phyloP scores from a whole-genome alignment of 148 eudicot species.

The Gaultheria prostrata region DNA sequence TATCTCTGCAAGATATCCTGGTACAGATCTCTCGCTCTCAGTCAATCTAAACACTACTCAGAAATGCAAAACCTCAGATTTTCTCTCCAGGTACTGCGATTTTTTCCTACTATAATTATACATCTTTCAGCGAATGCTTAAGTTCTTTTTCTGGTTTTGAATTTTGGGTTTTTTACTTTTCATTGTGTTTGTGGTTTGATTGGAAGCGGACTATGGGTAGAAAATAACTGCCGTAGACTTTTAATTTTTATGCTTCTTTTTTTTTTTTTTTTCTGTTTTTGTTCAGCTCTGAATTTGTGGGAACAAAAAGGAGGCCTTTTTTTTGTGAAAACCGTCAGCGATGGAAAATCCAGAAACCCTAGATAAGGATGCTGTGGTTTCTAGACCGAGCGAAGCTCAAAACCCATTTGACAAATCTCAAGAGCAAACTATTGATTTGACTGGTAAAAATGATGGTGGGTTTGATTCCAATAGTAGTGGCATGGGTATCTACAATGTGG shows the following conservation, averaged over 20 bases:
- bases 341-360: constrained; percentile 32
- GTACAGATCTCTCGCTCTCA: neutral
- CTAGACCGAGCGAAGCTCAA: constrained; percentile 10
- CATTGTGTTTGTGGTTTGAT: neutral
- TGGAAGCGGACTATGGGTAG: neutral
- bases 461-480: neutral
- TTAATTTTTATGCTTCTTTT: neutral
- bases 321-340: constrained; percentile 18
- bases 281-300: constrained; percentile 14
- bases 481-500: constrained; percentile 4
- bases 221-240: neutral
- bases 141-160: neutral
- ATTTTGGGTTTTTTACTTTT: neutral
- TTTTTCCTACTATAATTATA: neutral
- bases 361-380: constrained; percentile 22
- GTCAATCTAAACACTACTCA: neutral
- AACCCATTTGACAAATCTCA: constrained; percentile 23
- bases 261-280: neutral
- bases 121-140: neutral
- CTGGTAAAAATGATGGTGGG: constrained; percentile 8
- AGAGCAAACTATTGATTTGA: constrained; percentile 11
- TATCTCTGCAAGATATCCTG: neutral
- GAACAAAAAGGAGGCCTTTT: constrained; percentile 10
- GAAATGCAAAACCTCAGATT: constrained; percentile 11
- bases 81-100: constrained; percentile 10